Percentiles rank a stretch among this genome's conserved stretches.
Conservation (phyloP, 371 early-diverging fungal species). For the Entomophthora muscae region DNA sequence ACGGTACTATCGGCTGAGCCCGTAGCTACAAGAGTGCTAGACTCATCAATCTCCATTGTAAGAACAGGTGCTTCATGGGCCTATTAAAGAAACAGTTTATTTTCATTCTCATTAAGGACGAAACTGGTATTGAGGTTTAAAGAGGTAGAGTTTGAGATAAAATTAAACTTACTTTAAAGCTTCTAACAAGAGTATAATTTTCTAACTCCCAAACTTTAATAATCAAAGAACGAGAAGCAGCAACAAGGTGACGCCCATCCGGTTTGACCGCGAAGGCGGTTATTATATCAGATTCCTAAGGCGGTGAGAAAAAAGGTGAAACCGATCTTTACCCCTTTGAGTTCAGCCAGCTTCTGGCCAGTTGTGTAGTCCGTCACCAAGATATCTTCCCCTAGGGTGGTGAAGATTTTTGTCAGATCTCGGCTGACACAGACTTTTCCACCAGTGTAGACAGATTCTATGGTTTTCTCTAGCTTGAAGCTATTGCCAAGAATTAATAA, state of each 20-base stretch:
- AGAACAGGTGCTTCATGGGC: slow-evolving; percentile 87
- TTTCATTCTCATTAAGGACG: not conserved
- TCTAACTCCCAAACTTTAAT: slow-evolving; percentile 60
- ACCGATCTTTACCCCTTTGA: slow-evolving; percentile 45
- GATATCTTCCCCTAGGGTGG: slow-evolving; percentile 71
- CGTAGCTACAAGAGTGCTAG: slow-evolving; percentile 81
- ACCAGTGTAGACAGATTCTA: slow-evolving; percentile 88
- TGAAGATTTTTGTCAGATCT: slow-evolving; percentile 50
- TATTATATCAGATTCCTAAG: slow-evolving; percentile 61
- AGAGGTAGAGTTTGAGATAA: not conserved
- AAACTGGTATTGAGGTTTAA: not conserved
- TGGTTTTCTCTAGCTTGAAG: slow-evolving; percentile 51
- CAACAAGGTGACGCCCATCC: slow-evolving; percentile 53
- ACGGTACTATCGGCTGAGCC: slow-evolving; percentile 93
- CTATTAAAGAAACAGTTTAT: no score
- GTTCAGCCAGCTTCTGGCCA: slow-evolving; percentile 37
- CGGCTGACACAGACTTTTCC: slow-evolving; percentile 56
- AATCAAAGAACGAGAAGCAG: slow-evolving; percentile 62
- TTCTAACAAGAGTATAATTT: slow-evolving; percentile 39
- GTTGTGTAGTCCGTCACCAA: slow-evolving; percentile 52
- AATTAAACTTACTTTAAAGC: slow-evolving; percentile 36
- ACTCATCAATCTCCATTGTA: slow-evolving; percentile 72
- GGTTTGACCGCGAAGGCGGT: slow-evolving; percentile 76
- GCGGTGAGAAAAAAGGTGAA: not conserved
- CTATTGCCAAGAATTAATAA: no score